Conservation (phyloP, 208 protist genomes). For the Vickermania ingenoplastis region DNA sequence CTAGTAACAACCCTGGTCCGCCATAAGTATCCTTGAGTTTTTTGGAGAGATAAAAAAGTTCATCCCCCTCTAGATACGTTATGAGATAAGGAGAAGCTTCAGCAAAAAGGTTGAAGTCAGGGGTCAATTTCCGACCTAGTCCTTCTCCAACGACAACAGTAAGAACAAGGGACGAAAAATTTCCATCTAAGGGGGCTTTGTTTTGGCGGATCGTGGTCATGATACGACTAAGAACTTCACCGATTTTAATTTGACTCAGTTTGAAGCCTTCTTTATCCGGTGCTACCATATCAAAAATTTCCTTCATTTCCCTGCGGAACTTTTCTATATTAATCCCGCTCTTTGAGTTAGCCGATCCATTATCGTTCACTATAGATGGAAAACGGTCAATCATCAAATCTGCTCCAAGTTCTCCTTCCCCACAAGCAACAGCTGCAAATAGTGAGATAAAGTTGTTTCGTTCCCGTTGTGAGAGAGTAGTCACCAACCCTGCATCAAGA, state of each 20-base stretch:
- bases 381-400: constrained; percentile 88
- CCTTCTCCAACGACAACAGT: constrained; percentile 89
- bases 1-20: constrained; percentile 34
- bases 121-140: constrained; percentile 75
- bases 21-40: constrained; percentile 66
- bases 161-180: constrained; percentile 87
- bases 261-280: constrained; percentile 68
- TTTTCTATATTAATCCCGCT: constrained; percentile 30
- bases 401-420: constrained; percentile 78
- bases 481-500: constrained; percentile 87
- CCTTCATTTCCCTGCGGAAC: constrained; percentile 61
- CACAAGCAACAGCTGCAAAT: constrained; percentile 81
- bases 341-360: constrained; percentile 5
- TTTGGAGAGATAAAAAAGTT: constrained; percentile 58
- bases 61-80: constrained; percentile 51
- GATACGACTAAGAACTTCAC: constrained; percentile 58
- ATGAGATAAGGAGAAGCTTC: constrained; percentile 79
- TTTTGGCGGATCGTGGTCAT: constrained; percentile 74
- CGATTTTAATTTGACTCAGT: constrained; percentile 75
- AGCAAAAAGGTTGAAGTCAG: constrained; percentile 86
- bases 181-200: constrained; percentile 81
- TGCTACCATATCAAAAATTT: constrained; percentile 71
- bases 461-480: constrained; percentile 71
- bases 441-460: constrained; percentile 90
- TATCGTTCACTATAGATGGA: constrained; percentile 12